These are phyloP conservation scores for Trypanosoma melophagium DNA, from an alignment of 208 protist species.

Conservation along the genomic window DNA sequence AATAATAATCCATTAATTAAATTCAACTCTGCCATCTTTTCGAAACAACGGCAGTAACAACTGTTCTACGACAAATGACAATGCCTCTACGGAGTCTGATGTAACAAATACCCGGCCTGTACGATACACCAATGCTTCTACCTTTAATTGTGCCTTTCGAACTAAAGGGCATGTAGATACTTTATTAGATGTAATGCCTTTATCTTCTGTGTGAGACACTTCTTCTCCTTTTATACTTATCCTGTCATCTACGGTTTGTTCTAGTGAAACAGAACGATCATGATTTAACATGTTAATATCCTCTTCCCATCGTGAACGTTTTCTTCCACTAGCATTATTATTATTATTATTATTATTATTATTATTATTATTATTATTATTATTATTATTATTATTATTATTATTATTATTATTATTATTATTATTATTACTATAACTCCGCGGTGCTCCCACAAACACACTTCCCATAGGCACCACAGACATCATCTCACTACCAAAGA, in stretches of 20 bases:
- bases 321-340: too few species aligned
- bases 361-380: too few species aligned
- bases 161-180: conserved; percentile 27
- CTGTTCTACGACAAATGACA: conserved; percentile 29
- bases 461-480: conserved; percentile 30
- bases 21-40: neutral
- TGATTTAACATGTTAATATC: too few species aligned
- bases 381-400: too few species aligned
- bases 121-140: conserved; percentile 20
- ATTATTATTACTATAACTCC: too few species aligned
- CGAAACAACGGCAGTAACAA: conserved; percentile 22
- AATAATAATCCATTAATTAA: conserved; percentile 4
- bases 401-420: too few species aligned
- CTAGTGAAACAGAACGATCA: too few species aligned
- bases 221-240: neutral
- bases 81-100: conserved; percentile 17
- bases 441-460: conserved; percentile 22
- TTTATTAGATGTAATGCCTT: neutral
- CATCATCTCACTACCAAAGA: conserved; percentile 23
- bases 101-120: conserved; percentile 19
- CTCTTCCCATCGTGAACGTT: too few species aligned
- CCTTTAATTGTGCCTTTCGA: conserved; percentile 20
- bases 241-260: too few species aligned
- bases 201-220: neutral
- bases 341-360: too few species aligned